A percentile compares a stretch with the other conserved stretches of the same genome.
Evolutionary conservation across 176 grass and related monocot genomes (phyloP).

Genomic region (Paspalum notatum): DNA sequence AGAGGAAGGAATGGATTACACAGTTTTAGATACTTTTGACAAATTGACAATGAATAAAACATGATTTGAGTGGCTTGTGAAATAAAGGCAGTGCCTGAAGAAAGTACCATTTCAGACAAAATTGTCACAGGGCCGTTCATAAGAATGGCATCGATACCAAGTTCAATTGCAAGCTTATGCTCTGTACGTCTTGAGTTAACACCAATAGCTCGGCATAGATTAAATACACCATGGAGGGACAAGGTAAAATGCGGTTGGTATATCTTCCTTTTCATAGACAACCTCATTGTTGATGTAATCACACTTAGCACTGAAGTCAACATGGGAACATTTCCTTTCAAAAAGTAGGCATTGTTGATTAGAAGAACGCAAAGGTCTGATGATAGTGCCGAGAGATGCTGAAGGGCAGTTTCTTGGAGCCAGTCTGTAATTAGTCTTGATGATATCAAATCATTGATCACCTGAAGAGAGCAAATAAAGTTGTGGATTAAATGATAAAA

Average conservation of each 20-base stretch:
- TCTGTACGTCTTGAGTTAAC: conserved; percentile 56
- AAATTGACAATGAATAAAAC: conserved; percentile 10
- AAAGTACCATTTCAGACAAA: conserved; percentile 66
- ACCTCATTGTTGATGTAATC: conserved; percentile 73
- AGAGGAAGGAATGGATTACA: not conserved
- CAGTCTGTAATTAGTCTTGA: conserved; percentile 66
- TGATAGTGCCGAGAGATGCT: conserved; percentile 76
- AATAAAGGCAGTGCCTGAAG: conserved; percentile 29
- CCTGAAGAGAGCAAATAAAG: conserved; percentile 57
- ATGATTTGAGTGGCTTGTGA: conserved; percentile 17
- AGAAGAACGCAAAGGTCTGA: conserved; percentile 60
- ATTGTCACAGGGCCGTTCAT: conserved; percentile 72
- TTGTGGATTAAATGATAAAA: conserved; percentile 24
- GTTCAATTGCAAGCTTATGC: conserved; percentile 52
- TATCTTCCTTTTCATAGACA: conserved; percentile 95
- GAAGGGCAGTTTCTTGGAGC: conserved; percentile 82
- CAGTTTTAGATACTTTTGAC: conserved; percentile 2
- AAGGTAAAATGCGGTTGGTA: conserved; percentile 89
- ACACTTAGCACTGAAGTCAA: conserved; percentile 70
- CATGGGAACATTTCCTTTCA: conserved; percentile 60
- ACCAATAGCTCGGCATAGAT: conserved; percentile 64
- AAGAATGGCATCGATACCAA: conserved; percentile 69
- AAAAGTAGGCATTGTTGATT: conserved; percentile 47
- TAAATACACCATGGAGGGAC: conserved; percentile 69
- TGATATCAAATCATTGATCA: conserved; percentile 63